phyloP scores from a whole-genome alignment of 805 yeast genomes.

The Sungouiozyma ichnusensis region DNA sequence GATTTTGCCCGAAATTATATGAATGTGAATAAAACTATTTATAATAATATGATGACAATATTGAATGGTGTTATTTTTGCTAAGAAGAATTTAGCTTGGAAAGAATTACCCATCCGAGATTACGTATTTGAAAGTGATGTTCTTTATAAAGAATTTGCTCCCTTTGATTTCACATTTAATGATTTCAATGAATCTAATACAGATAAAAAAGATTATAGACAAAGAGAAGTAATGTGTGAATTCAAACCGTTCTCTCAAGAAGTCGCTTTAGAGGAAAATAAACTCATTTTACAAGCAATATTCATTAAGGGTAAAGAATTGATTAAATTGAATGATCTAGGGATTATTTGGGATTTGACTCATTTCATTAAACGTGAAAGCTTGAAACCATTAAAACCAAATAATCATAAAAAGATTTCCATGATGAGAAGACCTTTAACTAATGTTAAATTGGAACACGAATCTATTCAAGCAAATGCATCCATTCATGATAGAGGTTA shows the following conservation, averaged over 20 bases:
- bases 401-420: not conserved
- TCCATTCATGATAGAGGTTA: slow-evolving; percentile 14
- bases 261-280: slow-evolving; percentile 5
- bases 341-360: slow-evolving; percentile 11
- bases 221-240: slow-evolving; percentile 15
- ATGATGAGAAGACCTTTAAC: not conserved
- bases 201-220: slow-evolving; percentile 10
- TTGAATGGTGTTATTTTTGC: slow-evolving; percentile 21
- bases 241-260: slow-evolving; percentile 5
- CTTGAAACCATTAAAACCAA: not conserved
- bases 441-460: slow-evolving; percentile 10
- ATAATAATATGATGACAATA: slow-evolving; percentile 23
- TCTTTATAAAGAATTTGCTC: slow-evolving; percentile 45
- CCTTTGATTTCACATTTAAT: slow-evolving; percentile 42
- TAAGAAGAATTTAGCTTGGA: slow-evolving; percentile 2
- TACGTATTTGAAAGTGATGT: slow-evolving; percentile 59
- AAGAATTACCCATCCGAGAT: slow-evolving; percentile 35
- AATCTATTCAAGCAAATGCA: slow-evolving; percentile 4
- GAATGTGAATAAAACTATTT: slow-evolving; percentile 26
- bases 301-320: slow-evolving; percentile 12
- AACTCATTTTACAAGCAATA: slow-evolving; percentile 11
- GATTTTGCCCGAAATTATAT: slow-evolving; percentile 32
- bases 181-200: slow-evolving; percentile 46
- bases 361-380: not conserved
- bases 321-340: slow-evolving; percentile 12